These are phyloP conservation scores for Acorus calamus DNA, from an alignment of 106 monocot species.

Conservation along the genomic window DNA sequence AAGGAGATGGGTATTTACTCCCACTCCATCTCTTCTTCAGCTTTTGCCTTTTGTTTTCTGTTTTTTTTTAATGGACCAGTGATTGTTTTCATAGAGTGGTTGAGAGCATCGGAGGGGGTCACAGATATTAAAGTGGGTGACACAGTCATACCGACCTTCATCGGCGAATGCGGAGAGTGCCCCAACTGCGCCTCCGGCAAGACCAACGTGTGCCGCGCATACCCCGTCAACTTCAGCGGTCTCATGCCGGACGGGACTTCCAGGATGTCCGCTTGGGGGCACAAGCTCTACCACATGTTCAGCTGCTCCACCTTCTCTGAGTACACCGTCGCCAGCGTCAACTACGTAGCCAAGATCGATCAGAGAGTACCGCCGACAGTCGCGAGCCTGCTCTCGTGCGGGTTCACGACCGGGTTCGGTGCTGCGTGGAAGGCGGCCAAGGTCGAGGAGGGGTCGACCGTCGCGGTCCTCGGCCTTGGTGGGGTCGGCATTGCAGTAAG, in stretches of 20 bases:
- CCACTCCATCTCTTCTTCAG: too few relatives aligned
- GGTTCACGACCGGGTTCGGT: slow-evolving; percentile 15
- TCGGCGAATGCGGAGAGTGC: slow-evolving; percentile 3
- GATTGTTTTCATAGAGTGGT: not conserved
- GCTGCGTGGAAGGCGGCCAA: slow-evolving; percentile 6
- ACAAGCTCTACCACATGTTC: slow-evolving; percentile 6
- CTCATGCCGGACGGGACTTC: slow-evolving; percentile 6
- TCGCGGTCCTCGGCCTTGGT: slow-evolving; percentile 10
- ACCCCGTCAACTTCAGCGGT: not conserved
- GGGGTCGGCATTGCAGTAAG: slow-evolving; percentile 4
- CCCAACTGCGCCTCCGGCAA: slow-evolving; percentile 2
- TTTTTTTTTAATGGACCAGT: too few relatives aligned
- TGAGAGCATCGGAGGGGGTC: slow-evolving; percentile 10
- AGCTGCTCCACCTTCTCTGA: slow-evolving; percentile 9
- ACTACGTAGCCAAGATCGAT: slow-evolving; percentile 7
- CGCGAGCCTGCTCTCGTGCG: slow-evolving; percentile 10
- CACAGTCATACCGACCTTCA: slow-evolving; percentile 3
- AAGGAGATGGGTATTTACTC: too few relatives aligned
- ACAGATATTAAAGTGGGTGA: slow-evolving; percentile 3
- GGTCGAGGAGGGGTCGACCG: slow-evolving; percentile 8
- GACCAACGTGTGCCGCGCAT: slow-evolving; percentile 2
- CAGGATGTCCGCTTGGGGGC: slow-evolving; percentile 10
- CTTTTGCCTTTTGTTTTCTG: too few relatives aligned
- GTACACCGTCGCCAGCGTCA: slow-evolving; percentile 4
- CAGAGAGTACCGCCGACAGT: not conserved